Percentiles rank a stretch among this genome's conserved stretches.
phyloP scores from a whole-genome alignment of 208 protist species.

The Trypanosoma theileri region DNA sequence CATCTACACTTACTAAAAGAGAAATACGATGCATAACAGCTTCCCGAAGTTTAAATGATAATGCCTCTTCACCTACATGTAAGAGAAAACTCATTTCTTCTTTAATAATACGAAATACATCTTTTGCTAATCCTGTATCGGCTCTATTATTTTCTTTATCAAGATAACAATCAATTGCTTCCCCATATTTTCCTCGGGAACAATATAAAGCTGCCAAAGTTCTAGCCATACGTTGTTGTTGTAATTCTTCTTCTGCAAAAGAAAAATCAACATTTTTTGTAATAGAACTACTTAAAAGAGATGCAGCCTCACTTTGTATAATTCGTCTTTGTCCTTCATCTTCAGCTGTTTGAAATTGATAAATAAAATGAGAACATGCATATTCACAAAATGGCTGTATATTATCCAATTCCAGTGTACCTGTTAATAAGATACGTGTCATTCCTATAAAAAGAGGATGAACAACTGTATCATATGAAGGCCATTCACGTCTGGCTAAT shows the following conservation, averaged over 20 bases:
- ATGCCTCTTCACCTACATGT: neutral
- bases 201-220: constrained; percentile 55
- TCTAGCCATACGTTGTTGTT: constrained; percentile 53
- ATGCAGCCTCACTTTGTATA: constrained; percentile 43
- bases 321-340: constrained; percentile 30
- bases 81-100: constrained; percentile 46
- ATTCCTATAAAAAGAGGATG: constrained; percentile 36
- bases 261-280: constrained; percentile 27
- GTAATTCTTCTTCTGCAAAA: constrained; percentile 40
- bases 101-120: constrained; percentile 58
- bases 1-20: constrained; percentile 55
- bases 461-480: constrained; percentile 45
- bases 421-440: constrained; percentile 24
- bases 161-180: constrained; percentile 70
- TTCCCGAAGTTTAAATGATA: constrained; percentile 29
- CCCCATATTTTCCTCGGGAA: constrained; percentile 41
- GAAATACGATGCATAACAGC: constrained; percentile 62
- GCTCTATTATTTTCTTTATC: constrained; percentile 40
- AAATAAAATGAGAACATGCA: constrained; percentile 49
- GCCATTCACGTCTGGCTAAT: constrained; percentile 45
- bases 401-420: constrained; percentile 4
- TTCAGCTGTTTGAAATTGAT: constrained; percentile 50
- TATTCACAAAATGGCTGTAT: constrained; percentile 35
- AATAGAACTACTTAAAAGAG: constrained; percentile 33
- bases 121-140: constrained; percentile 45